Conservation (phyloP, 73 alveolate genomes). For the Effrenium voratum region DNA sequence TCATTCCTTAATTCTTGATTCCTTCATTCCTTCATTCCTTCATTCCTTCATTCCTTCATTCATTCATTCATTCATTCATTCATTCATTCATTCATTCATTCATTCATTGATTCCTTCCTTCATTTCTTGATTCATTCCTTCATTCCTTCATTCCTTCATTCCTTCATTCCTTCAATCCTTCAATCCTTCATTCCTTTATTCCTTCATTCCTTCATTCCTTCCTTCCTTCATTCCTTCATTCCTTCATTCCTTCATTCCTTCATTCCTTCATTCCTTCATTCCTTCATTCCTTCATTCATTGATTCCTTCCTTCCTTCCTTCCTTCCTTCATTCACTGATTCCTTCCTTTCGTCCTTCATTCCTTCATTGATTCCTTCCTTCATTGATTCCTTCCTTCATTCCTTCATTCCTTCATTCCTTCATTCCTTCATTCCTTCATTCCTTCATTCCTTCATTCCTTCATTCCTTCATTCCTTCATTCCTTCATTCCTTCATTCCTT, state of each 20-base stretch:
- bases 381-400: neutral
- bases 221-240: constrained; percentile 20
- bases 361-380: neutral
- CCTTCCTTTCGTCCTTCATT: neutral
- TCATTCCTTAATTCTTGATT: constrained; percentile 9
- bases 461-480: neutral
- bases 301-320: neutral
- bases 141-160: constrained; percentile 24
- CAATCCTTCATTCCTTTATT: constrained; percentile 9
- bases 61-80: neutral
- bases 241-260: constrained; percentile 33
- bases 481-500: neutral
- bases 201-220: constrained; percentile 33
- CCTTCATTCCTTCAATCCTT: constrained; percentile 22
- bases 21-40: constrained; percentile 23
- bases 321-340: neutral
- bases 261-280: constrained; percentile 25
- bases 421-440: neutral
- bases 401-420: neutral
- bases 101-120: neutral
- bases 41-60: constrained; percentile 13
- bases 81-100: constrained; percentile 14
- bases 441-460: neutral
- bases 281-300: constrained; percentile 12
- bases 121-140: neutral